Evolutionary conservation across 2,329 filamentous ascomycete genomes (phyloP).

Genomic region (Cylindrodendrum hubeiense): DNA sequence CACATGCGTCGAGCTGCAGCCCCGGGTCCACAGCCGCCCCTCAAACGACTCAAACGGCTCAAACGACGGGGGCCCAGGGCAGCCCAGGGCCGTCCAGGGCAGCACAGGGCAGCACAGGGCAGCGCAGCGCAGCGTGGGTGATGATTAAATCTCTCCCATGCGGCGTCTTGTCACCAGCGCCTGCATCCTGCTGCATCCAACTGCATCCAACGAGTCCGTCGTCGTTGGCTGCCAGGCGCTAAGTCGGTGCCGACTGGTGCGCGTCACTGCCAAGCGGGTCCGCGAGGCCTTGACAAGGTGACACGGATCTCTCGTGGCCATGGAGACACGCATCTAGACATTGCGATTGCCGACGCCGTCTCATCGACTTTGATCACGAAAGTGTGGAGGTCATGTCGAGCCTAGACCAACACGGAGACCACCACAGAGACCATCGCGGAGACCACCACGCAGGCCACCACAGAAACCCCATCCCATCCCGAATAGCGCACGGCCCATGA

Average conservation of each 20-base stretch:
- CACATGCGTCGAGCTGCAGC: slow-evolving; percentile 27
- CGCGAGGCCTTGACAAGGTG: slow-evolving; percentile 1
- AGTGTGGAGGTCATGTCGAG: slow-evolving; percentile 13
- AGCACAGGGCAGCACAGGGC: too few species aligned
- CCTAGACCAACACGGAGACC: slow-evolving; percentile 8
- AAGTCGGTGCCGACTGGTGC: slow-evolving; percentile 25
- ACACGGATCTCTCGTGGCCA: slow-evolving; percentile 16
- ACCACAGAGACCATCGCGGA: too few species aligned
- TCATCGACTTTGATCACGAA: slow-evolving; percentile 4
- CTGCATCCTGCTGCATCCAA: slow-evolving; percentile 2
- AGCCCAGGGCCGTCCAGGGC: too few species aligned
- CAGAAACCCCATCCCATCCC: background rate
- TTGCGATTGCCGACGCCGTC: slow-evolving; percentile 21
- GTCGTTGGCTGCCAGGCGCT: slow-evolving; percentile 16
- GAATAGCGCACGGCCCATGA: slow-evolving; percentile 13
- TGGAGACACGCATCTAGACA: slow-evolving; percentile 7
- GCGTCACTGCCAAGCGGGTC: slow-evolving; percentile 18
- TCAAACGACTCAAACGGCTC: too few species aligned
- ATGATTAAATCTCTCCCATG: background rate
- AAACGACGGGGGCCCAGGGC: too few species aligned
- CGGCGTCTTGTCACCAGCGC: slow-evolving; percentile 10
- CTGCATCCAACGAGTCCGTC: background rate
- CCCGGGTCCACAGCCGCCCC: slow-evolving; percentile 20
- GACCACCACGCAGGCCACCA: too few species aligned
- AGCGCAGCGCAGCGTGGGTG: background rate